phyloP scores from a whole-genome alignment of 768 basidiomycete genomes.

The Sporobolomyces phaffii region DNA sequence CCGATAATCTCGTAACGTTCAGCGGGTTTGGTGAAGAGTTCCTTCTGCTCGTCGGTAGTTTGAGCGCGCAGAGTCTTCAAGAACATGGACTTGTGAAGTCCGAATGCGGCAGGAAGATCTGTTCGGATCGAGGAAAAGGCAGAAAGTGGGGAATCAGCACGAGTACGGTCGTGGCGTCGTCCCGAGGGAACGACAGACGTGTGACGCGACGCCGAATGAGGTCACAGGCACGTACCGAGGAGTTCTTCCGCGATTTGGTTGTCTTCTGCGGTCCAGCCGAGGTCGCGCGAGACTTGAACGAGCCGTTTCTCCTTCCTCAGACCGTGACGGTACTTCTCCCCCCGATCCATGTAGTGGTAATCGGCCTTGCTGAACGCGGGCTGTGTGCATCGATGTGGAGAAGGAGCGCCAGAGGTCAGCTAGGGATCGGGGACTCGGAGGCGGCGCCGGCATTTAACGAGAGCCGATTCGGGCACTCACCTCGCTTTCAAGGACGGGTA shows the following conservation, averaged over 20 bases:
- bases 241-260: slow-evolving; percentile 38
- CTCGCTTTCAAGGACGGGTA: slow-evolving; percentile 34
- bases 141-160: slow-evolving; percentile 7
- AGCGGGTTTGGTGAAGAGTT: slow-evolving; percentile 43
- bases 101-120: slow-evolving; percentile 36
- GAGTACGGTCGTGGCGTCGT: no score
- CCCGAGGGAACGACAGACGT: no score
- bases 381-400: background rate
- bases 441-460: no score
- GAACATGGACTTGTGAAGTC: slow-evolving; percentile 38
- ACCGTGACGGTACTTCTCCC: slow-evolving; percentile 40
- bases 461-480: background rate
- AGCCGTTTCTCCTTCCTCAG: slow-evolving; percentile 43
- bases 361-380: slow-evolving; percentile 43
- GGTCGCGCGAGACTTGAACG: slow-evolving; percentile 38
- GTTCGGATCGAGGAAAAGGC: background rate
- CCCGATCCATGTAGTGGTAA: slow-evolving; percentile 41
- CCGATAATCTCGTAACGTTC: slow-evolving; percentile 40
- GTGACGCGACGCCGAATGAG: no score
- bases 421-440: background rate
- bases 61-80: slow-evolving; percentile 37
- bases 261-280: slow-evolving; percentile 38
- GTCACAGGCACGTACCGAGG: slow-evolving; percentile 24
- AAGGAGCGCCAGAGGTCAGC: background rate
- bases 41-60: slow-evolving; percentile 42